Base-by-base conservation (phyloP, 2,329 filamentous ascomycete genomes). In the Neonectria coccinea region DNA sequence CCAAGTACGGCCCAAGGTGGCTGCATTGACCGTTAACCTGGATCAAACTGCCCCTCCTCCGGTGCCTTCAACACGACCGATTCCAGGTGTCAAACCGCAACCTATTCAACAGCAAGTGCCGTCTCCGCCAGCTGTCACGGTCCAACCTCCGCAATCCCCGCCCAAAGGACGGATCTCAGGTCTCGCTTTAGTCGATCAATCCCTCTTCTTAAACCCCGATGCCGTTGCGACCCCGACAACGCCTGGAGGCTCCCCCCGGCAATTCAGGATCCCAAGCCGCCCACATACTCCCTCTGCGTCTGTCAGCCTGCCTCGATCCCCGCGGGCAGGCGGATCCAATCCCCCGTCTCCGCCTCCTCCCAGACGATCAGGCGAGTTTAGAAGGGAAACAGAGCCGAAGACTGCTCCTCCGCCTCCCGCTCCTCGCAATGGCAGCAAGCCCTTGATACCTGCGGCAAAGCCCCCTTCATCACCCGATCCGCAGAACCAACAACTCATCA, bases 401-500 rank as follows among this genome's bases (percentile, higher is more conserved):
- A 65, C 78, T 57, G 78, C 80, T 27, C 84, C 84, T 5, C 92
- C 92, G 10, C 93, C 93, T 5, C 91, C 92, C 1, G 85, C 94
- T 41, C 96, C 97, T 76, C 89, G 94, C 59, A 89, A 89, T 31
- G 51, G 27, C 45, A 92, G 92, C 44, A 97, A 97, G 78, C 77
- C 79, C 8, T 70, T 78, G 57, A 81, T 83, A 22, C 75, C 75
- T 16, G 69, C 70, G 11, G 67, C 67, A 3, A 74, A 72, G 36
- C 59, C 67, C 11, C 47, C 58, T 2, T 52, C 61, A 5, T 20
- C 66, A n/a, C 56, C 72, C 11, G 65, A 72, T 14, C 11, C 62
- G 2, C 56, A 64, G 33, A 41, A 36, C 64, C 68, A 39, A 31
- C 64, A 56, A 29, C 42, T 64, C n/a, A 33, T 41, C 7, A 66